Evolutionary conservation across 345 rosid genomes (phyloP).

Genomic region (Citrus glauca): DNA sequence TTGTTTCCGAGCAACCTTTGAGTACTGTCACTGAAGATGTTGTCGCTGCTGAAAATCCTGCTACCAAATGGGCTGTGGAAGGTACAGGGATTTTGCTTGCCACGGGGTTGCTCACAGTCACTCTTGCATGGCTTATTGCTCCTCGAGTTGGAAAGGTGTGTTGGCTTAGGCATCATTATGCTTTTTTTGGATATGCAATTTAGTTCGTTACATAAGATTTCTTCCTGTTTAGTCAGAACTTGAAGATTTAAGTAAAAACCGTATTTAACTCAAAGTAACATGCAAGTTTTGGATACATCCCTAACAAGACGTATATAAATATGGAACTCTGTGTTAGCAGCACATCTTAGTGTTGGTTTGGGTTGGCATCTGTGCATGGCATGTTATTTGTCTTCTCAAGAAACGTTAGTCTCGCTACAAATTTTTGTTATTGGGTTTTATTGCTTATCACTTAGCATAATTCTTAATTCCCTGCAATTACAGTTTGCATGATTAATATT

Average conservation of each 20-base stretch:
- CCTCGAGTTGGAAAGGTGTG: slow-evolving; percentile 97
- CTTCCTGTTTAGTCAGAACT: not conserved
- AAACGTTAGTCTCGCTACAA: not conserved
- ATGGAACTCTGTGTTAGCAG: not conserved
- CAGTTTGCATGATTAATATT: not conserved
- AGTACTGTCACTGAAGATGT: slow-evolving; percentile 47
- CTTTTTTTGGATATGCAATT: slow-evolving; percentile 2
- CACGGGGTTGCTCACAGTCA: slow-evolving; percentile 82
- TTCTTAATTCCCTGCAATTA: not conserved
- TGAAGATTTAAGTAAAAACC: not conserved
- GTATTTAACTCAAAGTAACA: not conserved
- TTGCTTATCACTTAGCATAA: not conserved
- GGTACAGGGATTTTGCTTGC: slow-evolving; percentile 94
- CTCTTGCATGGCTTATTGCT: slow-evolving; percentile 95
- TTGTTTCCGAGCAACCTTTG: slow-evolving; percentile 58
- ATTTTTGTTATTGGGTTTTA: not conserved
- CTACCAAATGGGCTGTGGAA: slow-evolving; percentile 94
- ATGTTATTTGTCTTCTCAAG: not conserved
- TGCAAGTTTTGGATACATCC: not conserved
- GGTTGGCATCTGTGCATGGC: not conserved
- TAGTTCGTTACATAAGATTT: not conserved
- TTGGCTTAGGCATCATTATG: not conserved
- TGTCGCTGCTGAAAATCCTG: slow-evolving; percentile 57
- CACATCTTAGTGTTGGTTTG: not conserved
- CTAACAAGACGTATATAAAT: not conserved